Conservation (phyloP, 179 eudicot genomes). For the Corrigiola litoralis region DNA sequence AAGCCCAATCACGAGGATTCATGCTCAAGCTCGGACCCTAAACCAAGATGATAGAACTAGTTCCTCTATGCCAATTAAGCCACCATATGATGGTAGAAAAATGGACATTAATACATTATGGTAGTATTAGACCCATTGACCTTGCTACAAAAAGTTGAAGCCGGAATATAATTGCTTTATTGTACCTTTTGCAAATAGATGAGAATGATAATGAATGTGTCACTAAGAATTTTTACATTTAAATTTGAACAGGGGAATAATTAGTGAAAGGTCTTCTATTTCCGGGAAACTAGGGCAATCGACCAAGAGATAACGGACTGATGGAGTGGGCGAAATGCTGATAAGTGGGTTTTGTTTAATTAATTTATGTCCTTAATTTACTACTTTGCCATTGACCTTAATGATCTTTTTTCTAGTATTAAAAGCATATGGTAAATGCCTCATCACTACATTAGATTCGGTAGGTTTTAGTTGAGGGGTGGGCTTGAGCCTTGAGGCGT, state of each 20-base stretch:
- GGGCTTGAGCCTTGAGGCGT: too few species aligned
- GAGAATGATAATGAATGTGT: background rate
- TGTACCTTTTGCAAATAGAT: too few species aligned
- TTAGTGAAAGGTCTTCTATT: background rate
- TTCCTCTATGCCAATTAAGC: too few species aligned
- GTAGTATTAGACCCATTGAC: too few species aligned
- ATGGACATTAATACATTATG: too few species aligned
- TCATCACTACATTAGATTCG: conserved; percentile 22
- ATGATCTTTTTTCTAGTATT: background rate
- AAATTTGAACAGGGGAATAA: background rate
- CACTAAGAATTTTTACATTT: background rate
- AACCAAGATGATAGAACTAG: too few species aligned
- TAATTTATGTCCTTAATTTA: background rate
- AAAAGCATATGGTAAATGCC: conserved; percentile 1
- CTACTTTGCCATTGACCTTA: background rate
- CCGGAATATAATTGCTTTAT: too few species aligned
- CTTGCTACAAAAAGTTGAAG: too few species aligned
- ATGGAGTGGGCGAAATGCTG: conserved; percentile 19
- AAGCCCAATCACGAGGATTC: too few species aligned
- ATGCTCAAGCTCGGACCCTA: too few species aligned
- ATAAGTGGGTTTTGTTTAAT: conserved; percentile 9
- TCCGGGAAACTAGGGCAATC: conserved; percentile 14
- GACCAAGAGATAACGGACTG: conserved; percentile 27
- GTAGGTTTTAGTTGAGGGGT: conserved; percentile 10
- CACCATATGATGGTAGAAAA: too few species aligned